Conservation (phyloP, 2,329 filamentous ascomycete species). For the Bipolaris sorokiniana region DNA sequence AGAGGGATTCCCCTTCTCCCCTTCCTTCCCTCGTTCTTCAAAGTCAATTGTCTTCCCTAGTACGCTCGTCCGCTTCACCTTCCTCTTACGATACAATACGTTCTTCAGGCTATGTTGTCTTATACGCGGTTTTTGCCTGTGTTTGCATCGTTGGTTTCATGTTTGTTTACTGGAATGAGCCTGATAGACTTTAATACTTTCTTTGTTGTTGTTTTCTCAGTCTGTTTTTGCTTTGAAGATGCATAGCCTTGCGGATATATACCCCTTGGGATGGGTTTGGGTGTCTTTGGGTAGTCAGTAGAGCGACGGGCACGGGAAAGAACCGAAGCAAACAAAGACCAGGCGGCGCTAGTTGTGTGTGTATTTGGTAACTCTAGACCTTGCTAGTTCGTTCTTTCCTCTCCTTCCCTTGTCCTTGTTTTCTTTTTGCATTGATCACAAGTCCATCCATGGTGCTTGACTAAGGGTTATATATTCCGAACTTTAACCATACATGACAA, state of each 20-base stretch:
- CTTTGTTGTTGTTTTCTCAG: neutral
- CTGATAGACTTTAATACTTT: slow-evolving; percentile 6
- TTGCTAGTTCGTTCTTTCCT: neutral
- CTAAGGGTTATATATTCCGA: neutral
- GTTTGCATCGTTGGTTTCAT: slow-evolving; percentile 6
- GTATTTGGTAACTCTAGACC: slow-evolving; percentile 7
- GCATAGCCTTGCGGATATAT: slow-evolving; percentile 23
- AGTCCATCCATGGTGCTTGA: no score
- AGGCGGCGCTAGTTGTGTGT: neutral
- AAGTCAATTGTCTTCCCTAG: neutral
- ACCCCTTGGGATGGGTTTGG: slow-evolving; percentile 12
- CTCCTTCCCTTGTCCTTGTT: neutral
- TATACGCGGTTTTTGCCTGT: slow-evolving; percentile 2
- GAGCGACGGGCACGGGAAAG: neutral
- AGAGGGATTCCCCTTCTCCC: neutral
- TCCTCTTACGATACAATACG: neutral
- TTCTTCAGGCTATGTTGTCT: neutral
- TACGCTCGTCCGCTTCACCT: neutral
- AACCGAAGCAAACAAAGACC: slow-evolving; percentile 2
- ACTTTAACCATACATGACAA: neutral
- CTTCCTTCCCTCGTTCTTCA: neutral
- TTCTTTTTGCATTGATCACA: no score
- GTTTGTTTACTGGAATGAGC: slow-evolving; percentile 8
- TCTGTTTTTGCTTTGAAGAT: slow-evolving; percentile 1
- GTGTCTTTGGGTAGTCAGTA: slow-evolving; percentile 2